A percentile compares a stretch with the other conserved stretches of the same genome.
phyloP scores from a whole-genome alignment of 331 rosid genomes.

The Spiraea crenata region DNA sequence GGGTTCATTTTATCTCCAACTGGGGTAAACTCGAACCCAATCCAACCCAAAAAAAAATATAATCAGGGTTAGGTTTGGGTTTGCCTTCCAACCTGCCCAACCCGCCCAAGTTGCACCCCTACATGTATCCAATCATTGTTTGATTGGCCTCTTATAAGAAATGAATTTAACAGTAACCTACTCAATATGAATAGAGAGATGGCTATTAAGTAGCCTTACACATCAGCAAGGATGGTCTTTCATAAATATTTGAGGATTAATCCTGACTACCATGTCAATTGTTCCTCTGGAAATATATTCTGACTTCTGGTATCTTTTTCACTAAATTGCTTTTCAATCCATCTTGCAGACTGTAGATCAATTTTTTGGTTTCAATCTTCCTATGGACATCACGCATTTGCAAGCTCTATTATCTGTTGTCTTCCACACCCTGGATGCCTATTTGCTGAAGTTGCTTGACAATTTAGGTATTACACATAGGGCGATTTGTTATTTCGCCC shows the following conservation, averaged over 20 bases:
- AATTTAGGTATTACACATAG: constrained; percentile 43
- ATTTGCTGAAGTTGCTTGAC: constrained; percentile 42
- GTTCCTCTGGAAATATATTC: background rate
- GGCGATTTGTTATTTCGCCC: background rate
- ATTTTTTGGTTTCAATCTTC: constrained; percentile 50
- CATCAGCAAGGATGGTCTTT: background rate
- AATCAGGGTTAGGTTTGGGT: too few species aligned
- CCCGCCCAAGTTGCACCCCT: too few species aligned
- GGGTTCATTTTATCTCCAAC: too few species aligned
- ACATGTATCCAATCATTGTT: background rate
- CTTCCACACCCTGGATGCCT: constrained; percentile 51
- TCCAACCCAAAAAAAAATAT: too few species aligned
- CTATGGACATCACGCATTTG: constrained; percentile 56
- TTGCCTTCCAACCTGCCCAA: too few species aligned
- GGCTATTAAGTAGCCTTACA: background rate
- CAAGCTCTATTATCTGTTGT: constrained; percentile 57
- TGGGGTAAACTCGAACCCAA: too few species aligned
- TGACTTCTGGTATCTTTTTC: background rate
- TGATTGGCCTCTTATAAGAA: background rate
- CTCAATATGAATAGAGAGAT: background rate
- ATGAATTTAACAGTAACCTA: background rate
- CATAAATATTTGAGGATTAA: background rate
- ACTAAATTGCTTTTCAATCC: constrained; percentile 5
- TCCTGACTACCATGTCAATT: background rate
- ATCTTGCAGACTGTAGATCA: constrained; percentile 59